These are phyloP conservation scores for Nectriaceae sp. DNA, from an alignment of 2,329 filamentous ascomycete species.

Conservation along the genomic window DNA sequence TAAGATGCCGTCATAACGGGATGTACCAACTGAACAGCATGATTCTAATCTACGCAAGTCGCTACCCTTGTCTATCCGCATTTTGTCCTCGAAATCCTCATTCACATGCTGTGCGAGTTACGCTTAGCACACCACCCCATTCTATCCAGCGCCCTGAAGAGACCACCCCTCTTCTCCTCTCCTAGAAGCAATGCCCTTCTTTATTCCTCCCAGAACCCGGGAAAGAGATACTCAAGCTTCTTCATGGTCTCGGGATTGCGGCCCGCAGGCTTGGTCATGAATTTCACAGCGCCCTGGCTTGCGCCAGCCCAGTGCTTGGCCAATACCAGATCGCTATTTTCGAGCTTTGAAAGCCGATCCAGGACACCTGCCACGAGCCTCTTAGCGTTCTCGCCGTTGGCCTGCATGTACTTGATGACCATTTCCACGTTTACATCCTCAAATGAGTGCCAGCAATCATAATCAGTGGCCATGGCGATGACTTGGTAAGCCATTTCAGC, in stretches of 20 bases:
- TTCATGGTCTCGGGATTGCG: constrained; percentile 73
- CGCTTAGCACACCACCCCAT: too few species aligned
- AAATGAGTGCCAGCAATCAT: constrained; percentile 92
- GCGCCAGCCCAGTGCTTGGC: constrained; percentile 81
- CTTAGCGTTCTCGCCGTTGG: constrained; percentile 86
- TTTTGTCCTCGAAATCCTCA: too few species aligned
- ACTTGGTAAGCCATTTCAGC: constrained; percentile 97
- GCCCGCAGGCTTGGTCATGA: constrained; percentile 79
- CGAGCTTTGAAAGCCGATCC: constrained; percentile 78
- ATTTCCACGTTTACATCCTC: constrained; percentile 92
- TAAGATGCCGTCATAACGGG: too few species aligned
- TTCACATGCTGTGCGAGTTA: too few species aligned
- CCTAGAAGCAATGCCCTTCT: too few species aligned
- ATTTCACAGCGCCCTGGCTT: constrained; percentile 74
- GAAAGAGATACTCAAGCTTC: constrained; percentile 86
- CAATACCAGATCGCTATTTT: constrained; percentile 72
- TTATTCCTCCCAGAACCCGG: constrained; percentile 65
- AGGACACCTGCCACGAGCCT: constrained; percentile 83
- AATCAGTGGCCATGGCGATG: constrained; percentile 99
- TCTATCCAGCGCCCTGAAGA: too few species aligned
- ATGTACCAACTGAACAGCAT: not conserved
- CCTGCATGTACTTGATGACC: constrained; percentile 96
- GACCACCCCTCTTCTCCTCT: too few species aligned
- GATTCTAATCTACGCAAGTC: not conserved
- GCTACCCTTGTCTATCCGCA: too few species aligned